Evolutionary conservation across 371 early-diverging fungal genomes (phyloP).

Genomic region (Apophysomyces variabilis): DNA sequence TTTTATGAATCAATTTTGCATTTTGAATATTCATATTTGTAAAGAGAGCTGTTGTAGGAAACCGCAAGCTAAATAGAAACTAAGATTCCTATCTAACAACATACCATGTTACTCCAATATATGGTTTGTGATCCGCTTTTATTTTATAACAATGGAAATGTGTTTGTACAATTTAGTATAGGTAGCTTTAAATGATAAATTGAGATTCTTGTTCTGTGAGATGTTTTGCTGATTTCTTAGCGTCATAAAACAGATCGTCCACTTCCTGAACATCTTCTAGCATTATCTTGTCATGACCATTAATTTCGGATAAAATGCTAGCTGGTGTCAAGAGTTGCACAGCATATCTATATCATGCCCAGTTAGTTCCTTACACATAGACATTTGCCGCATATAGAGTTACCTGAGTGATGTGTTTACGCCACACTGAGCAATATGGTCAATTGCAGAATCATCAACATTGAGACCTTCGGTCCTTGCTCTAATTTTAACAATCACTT

Average conservation of each 20-base stretch:
- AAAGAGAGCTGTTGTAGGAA: too few species aligned
- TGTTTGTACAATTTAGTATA: not conserved
- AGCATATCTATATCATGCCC: conserved; percentile 75
- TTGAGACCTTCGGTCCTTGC: conserved; percentile 89
- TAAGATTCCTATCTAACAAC: too few species aligned
- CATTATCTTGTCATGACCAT: conserved; percentile 79
- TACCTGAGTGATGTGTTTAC: conserved; percentile 77
- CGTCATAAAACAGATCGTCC: conserved; percentile 87
- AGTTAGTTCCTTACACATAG: conserved; percentile 12
- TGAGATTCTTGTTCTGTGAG: conserved; percentile 51
- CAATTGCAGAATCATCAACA: conserved; percentile 76
- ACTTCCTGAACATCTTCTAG: conserved; percentile 88
- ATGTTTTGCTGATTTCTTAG: conserved; percentile 83
- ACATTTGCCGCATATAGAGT: conserved; percentile 4
- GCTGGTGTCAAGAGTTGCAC: conserved; percentile 97
- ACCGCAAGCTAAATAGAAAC: too few species aligned
- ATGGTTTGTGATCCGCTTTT: too few species aligned
- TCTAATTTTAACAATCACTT: conserved; percentile 87
- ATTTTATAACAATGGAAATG: too few species aligned
- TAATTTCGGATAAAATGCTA: conserved; percentile 82
- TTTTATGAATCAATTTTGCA: too few species aligned
- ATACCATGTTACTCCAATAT: too few species aligned
- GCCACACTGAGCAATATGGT: conserved; percentile 81
- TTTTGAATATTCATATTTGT: too few species aligned
- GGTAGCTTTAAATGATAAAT: conserved; percentile 33